Conservation (phyloP, 2,329 filamentous ascomycete genomes). For the Sporothrix mexicana region DNA sequence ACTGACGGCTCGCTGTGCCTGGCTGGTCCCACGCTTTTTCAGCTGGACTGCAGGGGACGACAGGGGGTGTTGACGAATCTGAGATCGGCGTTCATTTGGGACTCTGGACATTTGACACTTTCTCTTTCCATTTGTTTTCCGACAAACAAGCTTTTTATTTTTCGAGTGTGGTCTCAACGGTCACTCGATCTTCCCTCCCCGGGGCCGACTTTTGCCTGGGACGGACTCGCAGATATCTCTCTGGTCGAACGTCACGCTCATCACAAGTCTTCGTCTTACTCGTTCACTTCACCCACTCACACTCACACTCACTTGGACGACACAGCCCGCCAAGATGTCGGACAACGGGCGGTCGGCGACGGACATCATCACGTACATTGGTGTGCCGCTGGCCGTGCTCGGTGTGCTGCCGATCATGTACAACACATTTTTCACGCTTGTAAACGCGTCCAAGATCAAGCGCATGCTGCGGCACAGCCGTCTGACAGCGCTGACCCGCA, state of each 20-base stretch:
- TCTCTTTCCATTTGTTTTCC: background rate
- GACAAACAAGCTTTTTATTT: background rate
- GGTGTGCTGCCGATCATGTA: slow-evolving; percentile 68
- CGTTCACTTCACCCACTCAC: background rate
- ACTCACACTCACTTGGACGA: background rate
- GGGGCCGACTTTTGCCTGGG: slow-evolving; percentile 8
- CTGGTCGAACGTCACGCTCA: background rate
- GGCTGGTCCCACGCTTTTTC: slow-evolving; percentile 7
- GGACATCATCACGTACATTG: slow-evolving; percentile 47
- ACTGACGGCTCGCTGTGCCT: background rate
- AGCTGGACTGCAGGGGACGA: slow-evolving; percentile 15
- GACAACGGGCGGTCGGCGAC: slow-evolving; percentile 39
- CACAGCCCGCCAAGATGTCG: slow-evolving; percentile 27
- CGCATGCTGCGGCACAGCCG: slow-evolving; percentile 62
- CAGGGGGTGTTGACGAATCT: slow-evolving; percentile 21
- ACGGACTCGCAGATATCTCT: background rate
- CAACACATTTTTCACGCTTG: slow-evolving; percentile 65
- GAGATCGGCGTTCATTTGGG: background rate
- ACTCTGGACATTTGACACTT: background rate
- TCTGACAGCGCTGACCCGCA: slow-evolving; percentile 65
- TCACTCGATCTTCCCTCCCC: background rate
- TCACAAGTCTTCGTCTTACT: background rate
- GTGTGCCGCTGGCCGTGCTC: slow-evolving; percentile 46
- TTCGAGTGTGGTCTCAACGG: background rate
- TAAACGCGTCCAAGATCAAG: slow-evolving; percentile 65